phyloP scores from a whole-genome alignment of 2,329 filamentous ascomycete species.

The Aschersonia sp. region DNA sequence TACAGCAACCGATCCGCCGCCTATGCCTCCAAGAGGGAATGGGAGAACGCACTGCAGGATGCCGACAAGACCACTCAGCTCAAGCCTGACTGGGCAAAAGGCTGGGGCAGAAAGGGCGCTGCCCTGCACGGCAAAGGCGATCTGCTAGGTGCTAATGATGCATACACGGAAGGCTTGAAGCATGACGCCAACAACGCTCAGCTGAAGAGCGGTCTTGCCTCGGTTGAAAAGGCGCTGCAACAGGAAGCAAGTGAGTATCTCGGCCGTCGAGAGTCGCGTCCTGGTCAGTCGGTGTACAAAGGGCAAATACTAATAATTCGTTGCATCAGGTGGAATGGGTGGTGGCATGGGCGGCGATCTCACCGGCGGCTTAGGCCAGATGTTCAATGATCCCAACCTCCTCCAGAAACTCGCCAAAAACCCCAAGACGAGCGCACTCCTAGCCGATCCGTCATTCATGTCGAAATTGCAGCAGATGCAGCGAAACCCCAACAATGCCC shows the following conservation, averaged over 20 bases:
- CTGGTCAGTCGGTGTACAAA: background rate
- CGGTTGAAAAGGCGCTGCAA: conserved; percentile 80
- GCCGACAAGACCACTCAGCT: conserved; percentile 86
- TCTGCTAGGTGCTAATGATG: conserved; percentile 70
- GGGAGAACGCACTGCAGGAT: conserved; percentile 71
- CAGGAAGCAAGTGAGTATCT: conserved; percentile 22
- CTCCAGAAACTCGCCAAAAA: conserved; percentile 83
- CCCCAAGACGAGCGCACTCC: conserved; percentile 75
- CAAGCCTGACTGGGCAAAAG: conserved; percentile 97
- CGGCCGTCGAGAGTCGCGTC: background rate
- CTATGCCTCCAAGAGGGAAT: conserved; percentile 82
- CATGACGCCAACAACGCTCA: conserved; percentile 83
- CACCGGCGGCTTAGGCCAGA: conserved; percentile 64
- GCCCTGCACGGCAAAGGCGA: conserved; percentile 82
- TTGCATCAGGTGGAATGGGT: conserved; percentile 2
- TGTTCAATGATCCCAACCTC: conserved; percentile 90
- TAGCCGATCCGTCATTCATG: conserved; percentile 82
- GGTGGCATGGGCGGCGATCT: conserved; percentile 41
- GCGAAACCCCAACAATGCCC: conserved; percentile 65
- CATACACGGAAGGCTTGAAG: conserved; percentile 90
- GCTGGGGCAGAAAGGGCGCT: conserved; percentile 85
- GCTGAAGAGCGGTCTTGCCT: conserved; percentile 74
- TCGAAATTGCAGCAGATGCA: conserved; percentile 70
- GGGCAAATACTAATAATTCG: background rate
- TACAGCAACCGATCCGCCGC: conserved; percentile 92